These are phyloP conservation scores for Ordospora pajunii DNA, from an alignment of 371 early-diverging fungal genomes.

Conservation along the genomic window DNA sequence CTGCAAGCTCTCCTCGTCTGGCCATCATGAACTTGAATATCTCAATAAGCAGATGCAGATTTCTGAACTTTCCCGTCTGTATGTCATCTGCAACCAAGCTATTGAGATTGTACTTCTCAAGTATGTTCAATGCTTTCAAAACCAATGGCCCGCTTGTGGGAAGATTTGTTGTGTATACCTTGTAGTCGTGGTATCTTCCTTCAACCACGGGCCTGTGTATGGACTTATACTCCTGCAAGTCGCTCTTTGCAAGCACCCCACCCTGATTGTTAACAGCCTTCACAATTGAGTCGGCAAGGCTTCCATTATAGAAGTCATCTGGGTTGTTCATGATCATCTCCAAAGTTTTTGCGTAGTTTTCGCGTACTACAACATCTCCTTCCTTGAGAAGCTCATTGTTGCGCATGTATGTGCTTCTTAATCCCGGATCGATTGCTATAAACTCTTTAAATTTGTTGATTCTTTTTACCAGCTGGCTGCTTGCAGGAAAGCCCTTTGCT, in stretches of 20 bases:
- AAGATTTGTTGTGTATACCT: constrained; percentile 47
- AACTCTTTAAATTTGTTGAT: constrained; percentile 42
- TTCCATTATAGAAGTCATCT: constrained; percentile 74
- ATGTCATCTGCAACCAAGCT: constrained; percentile 6
- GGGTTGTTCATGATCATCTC: constrained; percentile 71
- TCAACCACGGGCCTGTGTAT: constrained; percentile 66
- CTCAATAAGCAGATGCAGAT: constrained; percentile 67
- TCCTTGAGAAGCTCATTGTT: constrained; percentile 64
- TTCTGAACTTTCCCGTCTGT: neutral
- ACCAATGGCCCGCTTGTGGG: constrained; percentile 67
- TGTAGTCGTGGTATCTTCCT: constrained; percentile 64
- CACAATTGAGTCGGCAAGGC: constrained; percentile 69
- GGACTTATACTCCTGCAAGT: constrained; percentile 68
- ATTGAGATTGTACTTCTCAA: constrained; percentile 67
- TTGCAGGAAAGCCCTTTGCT: constrained; percentile 67
- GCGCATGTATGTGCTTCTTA: constrained; percentile 67
- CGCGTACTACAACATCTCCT: constrained; percentile 69
- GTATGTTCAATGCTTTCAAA: constrained; percentile 71
- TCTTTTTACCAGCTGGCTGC: constrained; percentile 63
- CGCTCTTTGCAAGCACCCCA: constrained; percentile 72
- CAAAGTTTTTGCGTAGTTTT: constrained; percentile 70
- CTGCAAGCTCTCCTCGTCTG: constrained; percentile 70
- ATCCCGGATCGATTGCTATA: constrained; percentile 63
- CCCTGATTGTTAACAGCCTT: constrained; percentile 65
- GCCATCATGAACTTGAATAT: constrained; percentile 79